Conservation (phyloP, 805 yeast genomes). For the Suhomyces tanzawaensis region DNA sequence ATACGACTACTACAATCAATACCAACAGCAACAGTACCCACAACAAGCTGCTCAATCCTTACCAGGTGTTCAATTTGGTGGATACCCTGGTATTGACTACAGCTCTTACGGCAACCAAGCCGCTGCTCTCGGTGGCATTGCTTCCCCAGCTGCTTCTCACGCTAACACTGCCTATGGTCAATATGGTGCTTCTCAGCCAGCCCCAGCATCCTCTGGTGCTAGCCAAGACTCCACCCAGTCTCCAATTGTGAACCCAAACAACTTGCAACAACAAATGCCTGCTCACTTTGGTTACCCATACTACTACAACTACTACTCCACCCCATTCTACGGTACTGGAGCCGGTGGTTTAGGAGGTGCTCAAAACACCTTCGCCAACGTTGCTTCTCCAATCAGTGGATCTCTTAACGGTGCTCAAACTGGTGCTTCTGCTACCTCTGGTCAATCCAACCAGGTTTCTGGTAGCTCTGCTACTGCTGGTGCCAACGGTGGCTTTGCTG, state of each 20-base stretch:
- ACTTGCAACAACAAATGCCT: slow-evolving; percentile 29
- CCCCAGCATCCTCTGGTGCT: slow-evolving; percentile 15
- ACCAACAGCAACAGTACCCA: slow-evolving; percentile 40
- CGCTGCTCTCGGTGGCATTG: slow-evolving; percentile 26
- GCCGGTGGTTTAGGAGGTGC: slow-evolving; percentile 25
- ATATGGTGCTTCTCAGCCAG: slow-evolving; percentile 16
- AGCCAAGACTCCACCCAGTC: slow-evolving; percentile 21
- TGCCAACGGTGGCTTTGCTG: slow-evolving; percentile 12
- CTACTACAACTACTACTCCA: slow-evolving; percentile 41
- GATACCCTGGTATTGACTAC: slow-evolving; percentile 45
- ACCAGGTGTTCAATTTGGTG: slow-evolving; percentile 42
- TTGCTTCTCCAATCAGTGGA: slow-evolving; percentile 8
- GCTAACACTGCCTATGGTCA: slow-evolving; percentile 24
- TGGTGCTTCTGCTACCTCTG: slow-evolving; percentile 10
- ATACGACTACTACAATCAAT: slow-evolving; percentile 34
- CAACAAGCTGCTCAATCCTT: slow-evolving; percentile 40
- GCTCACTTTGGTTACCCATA: slow-evolving; percentile 43
- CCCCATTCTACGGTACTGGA: slow-evolving; percentile 39
- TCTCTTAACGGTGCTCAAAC: slow-evolving; percentile 13
- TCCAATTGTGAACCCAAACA: slow-evolving; percentile 24
- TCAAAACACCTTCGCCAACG: slow-evolving; percentile 18
- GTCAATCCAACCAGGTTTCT: slow-evolving; percentile 6
- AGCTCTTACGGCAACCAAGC: slow-evolving; percentile 37
- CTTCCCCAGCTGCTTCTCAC: slow-evolving; percentile 29
- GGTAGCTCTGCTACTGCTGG: slow-evolving; percentile 6